Evolutionary conservation across 129 eudicot species (phyloP).

Genomic region (Flaveria sonorensis): DNA sequence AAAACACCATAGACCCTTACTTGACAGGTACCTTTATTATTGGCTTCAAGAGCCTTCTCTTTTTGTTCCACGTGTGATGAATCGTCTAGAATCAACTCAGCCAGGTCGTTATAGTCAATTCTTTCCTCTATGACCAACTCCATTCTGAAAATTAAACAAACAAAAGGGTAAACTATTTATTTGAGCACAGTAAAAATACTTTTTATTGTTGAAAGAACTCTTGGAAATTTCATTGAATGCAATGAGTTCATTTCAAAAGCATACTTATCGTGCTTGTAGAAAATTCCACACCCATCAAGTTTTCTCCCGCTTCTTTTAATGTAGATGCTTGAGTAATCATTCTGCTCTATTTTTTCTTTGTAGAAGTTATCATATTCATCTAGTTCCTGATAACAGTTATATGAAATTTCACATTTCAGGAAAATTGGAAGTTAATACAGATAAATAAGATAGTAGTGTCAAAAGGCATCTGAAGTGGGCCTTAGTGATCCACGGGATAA

Average conservation of each 20-base stretch:
- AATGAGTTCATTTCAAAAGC: constrained; percentile 15
- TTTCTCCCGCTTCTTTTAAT: constrained; percentile 72
- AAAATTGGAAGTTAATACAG: not conserved
- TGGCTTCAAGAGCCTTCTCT: constrained; percentile 26
- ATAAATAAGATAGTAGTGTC: not conserved
- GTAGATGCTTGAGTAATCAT: constrained; percentile 82
- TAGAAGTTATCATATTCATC: constrained; percentile 90
- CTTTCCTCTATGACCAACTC: constrained; percentile 76
- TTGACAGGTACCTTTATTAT: constrained; percentile 21
- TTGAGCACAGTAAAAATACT: not conserved
- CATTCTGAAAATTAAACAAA: constrained; percentile 43
- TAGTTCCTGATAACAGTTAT: constrained; percentile 54
- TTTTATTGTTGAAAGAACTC: not conserved
- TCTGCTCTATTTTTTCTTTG: constrained; percentile 62
- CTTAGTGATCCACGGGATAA: not conserved
- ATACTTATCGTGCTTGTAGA: constrained; percentile 69
- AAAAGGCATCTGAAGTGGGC: not conserved
- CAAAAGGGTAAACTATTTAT: constrained; percentile 7
- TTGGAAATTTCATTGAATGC: not conserved
- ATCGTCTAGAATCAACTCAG: constrained; percentile 48
- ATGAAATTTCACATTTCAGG: constrained; percentile 18
- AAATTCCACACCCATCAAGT: constrained; percentile 93
- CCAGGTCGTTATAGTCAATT: constrained; percentile 91
- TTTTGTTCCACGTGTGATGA: constrained; percentile 34
- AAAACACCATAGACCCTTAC: not conserved